phyloP scores from a whole-genome alignment of 1,284 basidiomycete species.

The Ceratobasidium sp. region DNA sequence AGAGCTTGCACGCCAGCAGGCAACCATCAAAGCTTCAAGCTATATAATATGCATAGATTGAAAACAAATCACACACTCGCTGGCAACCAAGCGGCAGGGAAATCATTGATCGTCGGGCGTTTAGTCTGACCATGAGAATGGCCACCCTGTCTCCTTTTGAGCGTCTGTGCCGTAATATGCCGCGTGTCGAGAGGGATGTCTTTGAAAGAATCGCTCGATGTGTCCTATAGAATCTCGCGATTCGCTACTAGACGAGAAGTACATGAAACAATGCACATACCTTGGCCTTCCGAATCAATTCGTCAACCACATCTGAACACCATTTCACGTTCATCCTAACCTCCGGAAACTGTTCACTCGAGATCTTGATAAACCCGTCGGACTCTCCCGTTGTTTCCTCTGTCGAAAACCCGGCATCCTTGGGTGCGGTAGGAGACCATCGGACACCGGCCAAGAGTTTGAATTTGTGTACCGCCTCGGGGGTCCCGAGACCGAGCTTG shows the following conservation, averaged over 20 bases:
- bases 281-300: slow-evolving; percentile 76
- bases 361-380: slow-evolving; percentile 82
- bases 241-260: too few species aligned
- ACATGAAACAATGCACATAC: slow-evolving; percentile 55
- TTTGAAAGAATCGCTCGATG: slow-evolving; percentile 59
- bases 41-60: not conserved
- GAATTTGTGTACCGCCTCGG: slow-evolving; percentile 73
- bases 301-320: slow-evolving; percentile 79
- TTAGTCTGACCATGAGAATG: slow-evolving; percentile 65
- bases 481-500: slow-evolving; percentile 66
- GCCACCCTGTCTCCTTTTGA: slow-evolving; percentile 73
- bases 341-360: slow-evolving; percentile 81
- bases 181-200: slow-evolving; percentile 79
- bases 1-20: too few species aligned
- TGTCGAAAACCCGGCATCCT: slow-evolving; percentile 64
- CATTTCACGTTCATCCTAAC: slow-evolving; percentile 85
- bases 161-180: slow-evolving; percentile 72
- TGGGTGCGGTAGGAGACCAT: slow-evolving; percentile 77
- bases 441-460: slow-evolving; percentile 83
- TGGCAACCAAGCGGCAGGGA: slow-evolving; percentile 81
- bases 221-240: slow-evolving; percentile 52
- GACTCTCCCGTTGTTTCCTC: slow-evolving; percentile 46
- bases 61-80: not conserved
- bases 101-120: slow-evolving; percentile 73
- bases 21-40: too few species aligned